These are phyloP conservation scores for Jatropha multifida DNA, from an alignment of 441 rosid species.

Conservation along the genomic window DNA sequence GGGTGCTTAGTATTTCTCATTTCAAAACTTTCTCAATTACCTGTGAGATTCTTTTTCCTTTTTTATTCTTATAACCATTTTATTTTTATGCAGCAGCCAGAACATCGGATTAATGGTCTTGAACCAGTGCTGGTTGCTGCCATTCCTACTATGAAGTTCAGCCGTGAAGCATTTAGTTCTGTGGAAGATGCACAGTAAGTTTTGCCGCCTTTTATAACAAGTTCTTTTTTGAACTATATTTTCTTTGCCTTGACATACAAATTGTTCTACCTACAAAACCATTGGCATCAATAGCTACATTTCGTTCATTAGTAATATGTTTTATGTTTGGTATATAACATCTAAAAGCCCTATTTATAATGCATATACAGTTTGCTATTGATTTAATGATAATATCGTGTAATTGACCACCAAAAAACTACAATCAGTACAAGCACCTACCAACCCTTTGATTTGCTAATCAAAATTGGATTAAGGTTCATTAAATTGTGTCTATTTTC, in stretches of 20 bases:
- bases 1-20: background rate
- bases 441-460: too few species aligned
- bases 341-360: background rate
- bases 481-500: background rate
- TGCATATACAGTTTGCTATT: background rate
- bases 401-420: too few species aligned
- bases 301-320: too few species aligned
- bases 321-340: background rate
- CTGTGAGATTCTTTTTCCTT: background rate
- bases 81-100: conserved; percentile 33
- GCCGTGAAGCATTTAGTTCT: conserved; percentile 46
- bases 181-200: conserved; percentile 65
- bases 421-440: too few species aligned
- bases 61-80: background rate
- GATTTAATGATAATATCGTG: background rate
- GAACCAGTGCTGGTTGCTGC: conserved; percentile 63
- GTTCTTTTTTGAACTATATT: background rate
- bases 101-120: conserved; percentile 37
- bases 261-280: background rate
- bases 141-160: conserved; percentile 60
- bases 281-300: background rate
- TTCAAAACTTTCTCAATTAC: background rate
- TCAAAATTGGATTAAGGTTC: background rate
- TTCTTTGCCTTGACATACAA: background rate
- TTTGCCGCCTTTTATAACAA: background rate